These are phyloP conservation scores for Mortierella sp. DNA, from an alignment of 371 early-diverging fungal species.

Conservation along the genomic window DNA sequence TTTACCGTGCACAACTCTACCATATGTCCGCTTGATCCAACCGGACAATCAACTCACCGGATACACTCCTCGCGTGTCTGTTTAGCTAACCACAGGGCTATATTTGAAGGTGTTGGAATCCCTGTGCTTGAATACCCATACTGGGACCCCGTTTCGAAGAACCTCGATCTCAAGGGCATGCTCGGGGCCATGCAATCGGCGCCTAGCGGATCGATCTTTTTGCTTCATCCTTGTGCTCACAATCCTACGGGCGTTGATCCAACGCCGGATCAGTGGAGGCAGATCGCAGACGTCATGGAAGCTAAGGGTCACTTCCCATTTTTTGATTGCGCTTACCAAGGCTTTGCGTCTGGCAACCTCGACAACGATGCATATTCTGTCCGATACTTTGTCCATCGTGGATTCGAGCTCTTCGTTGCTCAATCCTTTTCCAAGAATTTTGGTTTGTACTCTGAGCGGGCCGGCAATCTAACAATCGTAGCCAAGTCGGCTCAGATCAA, in stretches of 20 bases:
- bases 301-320: conserved; percentile 86
- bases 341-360: conserved; percentile 94
- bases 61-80: too few species aligned
- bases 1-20: too few species aligned
- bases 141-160: conserved; percentile 83
- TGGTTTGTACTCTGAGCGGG: conserved; percentile 95
- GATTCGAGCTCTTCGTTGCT: conserved; percentile 90
- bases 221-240: conserved; percentile 94
- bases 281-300: conserved; percentile 84
- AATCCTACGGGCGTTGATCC: conserved; percentile 99
- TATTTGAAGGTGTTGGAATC: conserved; percentile 88
- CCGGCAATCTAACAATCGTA: conserved; percentile 88
- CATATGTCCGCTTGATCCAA: too few species aligned
- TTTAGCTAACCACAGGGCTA: conserved; percentile 91
- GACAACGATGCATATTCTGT: conserved; percentile 94
- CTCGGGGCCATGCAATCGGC: conserved; percentile 75
- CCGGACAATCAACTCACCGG: too few species aligned
- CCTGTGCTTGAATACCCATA: conserved; percentile 88
- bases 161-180: conserved; percentile 84
- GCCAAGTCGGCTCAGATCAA: conserved; percentile 61
- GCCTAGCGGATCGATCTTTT: conserved; percentile 80
- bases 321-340: conserved; percentile 99
- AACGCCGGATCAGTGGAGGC: conserved; percentile 91
- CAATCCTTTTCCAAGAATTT: conserved; percentile 97
- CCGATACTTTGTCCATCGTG: conserved; percentile 90